phyloP scores from a whole-genome alignment of 164 flowering plant species.

The Vitis vinifera region DNA sequence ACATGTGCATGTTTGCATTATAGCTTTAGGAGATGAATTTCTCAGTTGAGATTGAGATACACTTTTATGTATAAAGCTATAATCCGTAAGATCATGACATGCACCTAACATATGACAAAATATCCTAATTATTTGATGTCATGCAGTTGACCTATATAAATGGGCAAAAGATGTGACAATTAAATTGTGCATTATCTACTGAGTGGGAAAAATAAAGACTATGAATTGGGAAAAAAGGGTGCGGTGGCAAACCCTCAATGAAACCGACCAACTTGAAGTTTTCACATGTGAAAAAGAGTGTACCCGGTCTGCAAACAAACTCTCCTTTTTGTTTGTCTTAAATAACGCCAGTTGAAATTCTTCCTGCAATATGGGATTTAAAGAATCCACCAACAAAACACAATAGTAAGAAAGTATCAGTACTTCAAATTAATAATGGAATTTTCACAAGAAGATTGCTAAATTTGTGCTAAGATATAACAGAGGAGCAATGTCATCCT shows the following conservation, averaged over 20 bases:
- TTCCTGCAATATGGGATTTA: constrained; percentile 44
- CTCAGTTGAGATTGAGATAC: too few relatives aligned
- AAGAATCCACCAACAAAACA: too few relatives aligned
- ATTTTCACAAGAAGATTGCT: too few relatives aligned
- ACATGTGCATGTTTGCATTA: background rate
- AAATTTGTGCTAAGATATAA: too few relatives aligned
- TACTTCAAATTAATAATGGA: background rate
- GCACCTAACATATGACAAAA: background rate
- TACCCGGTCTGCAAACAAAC: constrained; percentile 90
- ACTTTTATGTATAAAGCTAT: background rate
- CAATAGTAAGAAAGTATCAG: background rate
- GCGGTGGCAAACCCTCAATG: background rate
- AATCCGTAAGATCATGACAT: background rate
- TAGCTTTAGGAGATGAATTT: background rate
- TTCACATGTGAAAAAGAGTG: background rate
- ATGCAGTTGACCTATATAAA: background rate
- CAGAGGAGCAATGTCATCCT: too few relatives aligned
- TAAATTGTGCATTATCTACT: background rate
- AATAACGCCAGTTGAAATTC: constrained; percentile 85
- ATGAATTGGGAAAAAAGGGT: background rate
- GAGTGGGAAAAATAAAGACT: background rate
- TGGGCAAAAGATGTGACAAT: background rate
- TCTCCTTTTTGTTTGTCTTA: constrained; percentile 84
- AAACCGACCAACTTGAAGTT: background rate
- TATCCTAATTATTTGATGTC: background rate